Percentiles rank a stretch among this genome's conserved stretches.
phyloP scores from a whole-genome alignment of 441 rosid species.

The Euphorbia schlechtendalii region DNA sequence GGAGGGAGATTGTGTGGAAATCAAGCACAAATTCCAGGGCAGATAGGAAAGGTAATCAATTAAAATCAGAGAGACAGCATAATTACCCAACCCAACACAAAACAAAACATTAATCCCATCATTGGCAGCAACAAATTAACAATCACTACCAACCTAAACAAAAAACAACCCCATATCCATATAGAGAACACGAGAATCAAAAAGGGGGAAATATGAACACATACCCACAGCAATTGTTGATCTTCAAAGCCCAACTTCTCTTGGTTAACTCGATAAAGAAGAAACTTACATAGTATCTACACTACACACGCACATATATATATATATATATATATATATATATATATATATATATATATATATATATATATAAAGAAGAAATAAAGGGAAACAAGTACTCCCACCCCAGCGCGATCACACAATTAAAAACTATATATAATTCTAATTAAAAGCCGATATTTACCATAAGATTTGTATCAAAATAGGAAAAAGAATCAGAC shows the following conservation, averaged over 20 bases:
- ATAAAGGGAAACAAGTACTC: constrained; percentile 6
- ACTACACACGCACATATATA: too few species aligned
- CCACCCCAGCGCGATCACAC: constrained; percentile 4
- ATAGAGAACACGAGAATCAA: too few species aligned
- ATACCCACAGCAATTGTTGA: too few species aligned
- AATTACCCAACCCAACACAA: constrained; percentile 14
- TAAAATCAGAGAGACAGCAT: constrained; percentile 12
- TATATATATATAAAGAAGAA: constrained; percentile 22
- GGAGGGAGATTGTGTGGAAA: constrained; percentile 8
- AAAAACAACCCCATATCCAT: background rate
- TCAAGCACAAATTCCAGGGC: constrained; percentile 20
- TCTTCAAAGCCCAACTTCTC: constrained; percentile 15
- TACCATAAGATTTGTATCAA: background rate
- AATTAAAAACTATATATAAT: background rate
- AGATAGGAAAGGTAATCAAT: constrained; percentile 10
- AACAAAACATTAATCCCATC: background rate
- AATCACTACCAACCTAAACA: constrained; percentile 2
- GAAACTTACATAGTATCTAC: background rate
- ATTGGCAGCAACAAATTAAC: constrained; percentile 14
- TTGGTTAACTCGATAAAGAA: constrained; percentile 13
- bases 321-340: too few species aligned
- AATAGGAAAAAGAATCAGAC: constrained; percentile 16
- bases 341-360: too few species aligned
- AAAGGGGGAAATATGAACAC: constrained; percentile 12
- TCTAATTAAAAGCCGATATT: background rate